Base-by-base conservation (phyloP, 139 green algal species). In the Tetraselmis chui region DNA sequence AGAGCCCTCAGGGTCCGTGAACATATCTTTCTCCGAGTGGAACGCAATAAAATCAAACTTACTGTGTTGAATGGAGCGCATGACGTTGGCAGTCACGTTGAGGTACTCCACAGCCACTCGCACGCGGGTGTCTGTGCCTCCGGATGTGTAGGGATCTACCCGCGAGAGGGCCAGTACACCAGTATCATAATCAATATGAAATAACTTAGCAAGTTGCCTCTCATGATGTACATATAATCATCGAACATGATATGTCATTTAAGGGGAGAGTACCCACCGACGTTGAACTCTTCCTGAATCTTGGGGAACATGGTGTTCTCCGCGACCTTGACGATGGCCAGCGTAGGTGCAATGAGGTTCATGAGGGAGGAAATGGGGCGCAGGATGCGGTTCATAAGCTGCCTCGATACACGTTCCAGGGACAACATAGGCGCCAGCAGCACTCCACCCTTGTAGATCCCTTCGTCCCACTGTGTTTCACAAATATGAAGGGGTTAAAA, bases 361-460 rank as follows among this genome's bases (percentile, higher is more conserved):
- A 93, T 74, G 29, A 93, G 31, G 2, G 22, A 27, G 0, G 83
- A 79, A 5, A 94, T 1, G 25, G 87, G 88, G 28, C 83, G 86
- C 1, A 93, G 79, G 79, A 91, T 90, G 1, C 83, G 82, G 86
- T 95, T 95, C 28, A 93, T 81, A 11, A 91, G 92, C 22, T 87
- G 80, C 59, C 77, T 80, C 2, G 88, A 88, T 0, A 93, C 31
- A 29, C 87, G 86, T 82, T 97, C 90, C 76, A 94, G 86, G 1
- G 82, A 88, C 30, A 95, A 84, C 91, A 95, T 93, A 32, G 91
- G 91, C 2, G 91, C 89, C 45, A 93, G 75, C n/a, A 95, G 86
- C 32, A 89, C 82, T 0, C 85, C 84, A 24, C 91, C 91, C 59
- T 78, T 79, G 80, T 93, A 91, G 11, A 86, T 25, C 1, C 45